Conservation (phyloP, 192 early-diverging fungal genomes). For the Paraglomus occultum region DNA sequence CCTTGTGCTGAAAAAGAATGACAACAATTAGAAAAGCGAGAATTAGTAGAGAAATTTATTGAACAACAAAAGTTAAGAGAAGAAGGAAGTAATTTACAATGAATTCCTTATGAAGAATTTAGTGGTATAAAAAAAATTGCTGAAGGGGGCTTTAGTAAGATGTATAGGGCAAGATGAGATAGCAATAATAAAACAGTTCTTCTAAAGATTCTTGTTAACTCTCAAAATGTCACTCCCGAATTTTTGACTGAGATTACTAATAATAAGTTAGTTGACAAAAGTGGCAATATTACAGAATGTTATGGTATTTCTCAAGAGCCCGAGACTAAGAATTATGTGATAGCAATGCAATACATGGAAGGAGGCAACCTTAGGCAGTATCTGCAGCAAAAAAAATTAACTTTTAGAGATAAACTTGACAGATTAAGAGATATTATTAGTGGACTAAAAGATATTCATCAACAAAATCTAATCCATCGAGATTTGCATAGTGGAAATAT, state of each 20-base stretch:
- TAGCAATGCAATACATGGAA: constrained; percentile 9
- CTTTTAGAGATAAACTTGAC: not conserved
- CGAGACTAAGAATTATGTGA: not conserved
- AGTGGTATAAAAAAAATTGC: not conserved
- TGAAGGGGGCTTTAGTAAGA: constrained; percentile 13
- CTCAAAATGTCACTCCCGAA: constrained; percentile 24
- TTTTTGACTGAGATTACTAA: not conserved
- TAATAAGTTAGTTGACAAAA: not conserved
- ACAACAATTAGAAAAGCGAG: not conserved
- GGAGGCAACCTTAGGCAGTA: constrained; percentile 1
- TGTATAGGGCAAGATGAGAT: constrained; percentile 7
- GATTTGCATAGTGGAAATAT: constrained; percentile 3
- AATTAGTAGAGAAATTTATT: constrained; percentile 10
- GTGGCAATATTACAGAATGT: not conserved
- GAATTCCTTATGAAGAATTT: constrained; percentile 15
- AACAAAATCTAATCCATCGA: not conserved
- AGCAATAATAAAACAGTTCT: not conserved
- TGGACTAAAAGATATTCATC: not conserved
- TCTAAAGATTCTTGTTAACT: not conserved
- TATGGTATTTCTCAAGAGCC: constrained; percentile 2
- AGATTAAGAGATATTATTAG: not conserved
- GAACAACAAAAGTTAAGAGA: not conserved
- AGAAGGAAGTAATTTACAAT: not conserved
- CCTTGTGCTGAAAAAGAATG: constrained; percentile 25
- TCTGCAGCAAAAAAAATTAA: not conserved